A percentile compares a stretch with the other conserved stretches of the same genome.
phyloP scores from a whole-genome alignment of 208 protist genomes.

The Leishmania mexicana region DNA sequence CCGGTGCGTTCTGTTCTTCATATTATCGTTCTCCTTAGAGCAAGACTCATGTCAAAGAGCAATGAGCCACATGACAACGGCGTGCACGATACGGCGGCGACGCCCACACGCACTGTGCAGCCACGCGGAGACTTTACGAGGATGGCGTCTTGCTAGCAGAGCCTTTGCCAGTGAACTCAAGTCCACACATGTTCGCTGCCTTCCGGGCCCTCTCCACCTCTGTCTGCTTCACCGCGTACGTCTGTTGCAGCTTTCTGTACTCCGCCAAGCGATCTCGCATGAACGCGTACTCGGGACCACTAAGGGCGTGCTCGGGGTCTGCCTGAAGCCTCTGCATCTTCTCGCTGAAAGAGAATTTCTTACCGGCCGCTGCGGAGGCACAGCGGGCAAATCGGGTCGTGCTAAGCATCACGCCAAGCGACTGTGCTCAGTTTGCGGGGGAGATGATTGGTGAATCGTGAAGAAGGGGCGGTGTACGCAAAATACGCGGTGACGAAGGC shows the following conservation, averaged over 20 bases:
- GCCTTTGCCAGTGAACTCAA: conserved; percentile 83
- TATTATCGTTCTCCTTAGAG: neutral
- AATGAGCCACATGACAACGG: neutral
- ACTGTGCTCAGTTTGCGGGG: neutral
- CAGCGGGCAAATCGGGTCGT: conserved; percentile 9
- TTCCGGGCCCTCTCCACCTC: conserved; percentile 79
- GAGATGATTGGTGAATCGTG: neutral
- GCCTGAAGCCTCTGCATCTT: conserved; percentile 32
- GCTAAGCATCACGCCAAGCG: conserved; percentile 12
- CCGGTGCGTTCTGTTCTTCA: neutral
- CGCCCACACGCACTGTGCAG: neutral
- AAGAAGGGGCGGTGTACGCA: neutral
- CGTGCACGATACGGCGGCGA: neutral
- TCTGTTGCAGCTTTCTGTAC: conserved; percentile 72
- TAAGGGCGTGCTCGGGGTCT: conserved; percentile 37
- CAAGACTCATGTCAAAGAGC: neutral
- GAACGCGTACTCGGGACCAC: conserved; percentile 61
- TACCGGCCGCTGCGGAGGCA: conserved; percentile 12
- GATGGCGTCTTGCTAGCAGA: conserved; percentile 16
- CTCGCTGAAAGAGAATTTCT: conserved; percentile 29
- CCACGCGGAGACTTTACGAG: neutral
- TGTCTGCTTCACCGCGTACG: conserved; percentile 85
- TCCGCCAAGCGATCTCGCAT: conserved; percentile 62
- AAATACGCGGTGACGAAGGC: neutral
- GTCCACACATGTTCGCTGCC: conserved; percentile 78